These are phyloP conservation scores for Metarhizium anisopliae DNA, from an alignment of 2,329 filamentous ascomycete genomes.

Conservation along the genomic window DNA sequence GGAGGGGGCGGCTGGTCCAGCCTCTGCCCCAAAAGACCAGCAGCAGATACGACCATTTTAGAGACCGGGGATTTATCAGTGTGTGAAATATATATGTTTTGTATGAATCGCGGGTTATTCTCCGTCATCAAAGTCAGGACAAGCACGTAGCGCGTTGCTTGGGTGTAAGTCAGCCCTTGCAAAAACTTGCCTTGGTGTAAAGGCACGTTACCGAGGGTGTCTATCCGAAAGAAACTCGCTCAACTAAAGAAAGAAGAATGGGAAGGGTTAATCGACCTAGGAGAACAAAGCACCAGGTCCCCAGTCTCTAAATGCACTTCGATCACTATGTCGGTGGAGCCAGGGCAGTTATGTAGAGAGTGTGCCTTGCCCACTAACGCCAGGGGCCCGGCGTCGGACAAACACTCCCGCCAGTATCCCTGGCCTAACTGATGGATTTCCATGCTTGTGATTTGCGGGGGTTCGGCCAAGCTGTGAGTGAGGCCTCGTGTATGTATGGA, in stretches of 20 bases:
- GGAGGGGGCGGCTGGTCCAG: conserved; percentile 57
- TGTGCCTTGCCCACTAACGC: neutral
- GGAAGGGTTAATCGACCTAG: no score
- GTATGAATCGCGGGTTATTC: neutral
- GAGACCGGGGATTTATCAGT: neutral
- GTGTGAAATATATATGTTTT: no score
- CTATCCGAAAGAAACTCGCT: no score
- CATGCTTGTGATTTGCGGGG: conserved; percentile 3
- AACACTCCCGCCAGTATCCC: neutral
- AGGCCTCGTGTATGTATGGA: no score
- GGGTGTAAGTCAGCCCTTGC: no score
- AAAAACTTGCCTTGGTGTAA: no score
- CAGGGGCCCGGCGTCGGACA: neutral
- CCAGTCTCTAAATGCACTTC: neutral
- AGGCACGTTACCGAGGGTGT: no score
- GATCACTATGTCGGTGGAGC: neutral
- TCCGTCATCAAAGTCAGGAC: no score
- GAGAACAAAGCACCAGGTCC: no score
- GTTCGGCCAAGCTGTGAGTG: neutral
- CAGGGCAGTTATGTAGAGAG: neutral
- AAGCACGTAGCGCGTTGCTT: no score
- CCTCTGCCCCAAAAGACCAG: conserved; percentile 26
- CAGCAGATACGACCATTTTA: neutral
- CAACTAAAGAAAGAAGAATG: no score
- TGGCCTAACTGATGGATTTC: neutral